A percentile compares a stretch with the other conserved stretches of the same genome.
Evolutionary conservation across 2,329 filamentous ascomycete species (phyloP).

Genomic region (Ustilaginoidea virens): DNA sequence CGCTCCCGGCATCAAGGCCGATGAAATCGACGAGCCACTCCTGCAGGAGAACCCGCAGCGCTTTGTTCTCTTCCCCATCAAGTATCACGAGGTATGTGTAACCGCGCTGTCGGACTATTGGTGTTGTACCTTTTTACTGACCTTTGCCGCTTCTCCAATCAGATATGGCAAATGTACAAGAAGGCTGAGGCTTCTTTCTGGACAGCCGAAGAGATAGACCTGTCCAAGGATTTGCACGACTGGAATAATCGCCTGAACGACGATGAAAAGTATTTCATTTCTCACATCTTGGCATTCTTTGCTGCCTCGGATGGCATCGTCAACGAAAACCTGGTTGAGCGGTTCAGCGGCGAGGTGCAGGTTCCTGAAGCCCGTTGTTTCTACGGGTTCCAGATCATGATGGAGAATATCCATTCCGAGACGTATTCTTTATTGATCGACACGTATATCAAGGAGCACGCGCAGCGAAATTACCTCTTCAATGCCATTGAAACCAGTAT

Average conservation of each 20-base stretch:
- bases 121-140: too few relatives aligned
- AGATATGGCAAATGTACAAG: conserved; percentile 99
- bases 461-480: conserved; percentile 87
- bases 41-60: conserved; percentile 90
- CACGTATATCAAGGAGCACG: conserved; percentile 96
- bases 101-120: too few relatives aligned
- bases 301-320: conserved; percentile 97
- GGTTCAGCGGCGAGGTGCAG: conserved; percentile 94
- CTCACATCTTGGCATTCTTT: conserved; percentile 97
- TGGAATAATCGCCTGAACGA: conserved; percentile 97
- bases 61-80: conserved; percentile 97
- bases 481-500: conserved; percentile 96
- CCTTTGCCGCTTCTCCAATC: conserved; percentile 4
- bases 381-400: conserved; percentile 99
- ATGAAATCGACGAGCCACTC: conserved; percentile 75
- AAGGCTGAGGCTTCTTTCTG: conserved; percentile 99
- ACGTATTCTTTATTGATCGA: conserved; percentile 98
- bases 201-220: conserved; percentile 98
- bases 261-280: conserved; percentile 96
- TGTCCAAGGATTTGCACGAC: conserved; percentile 97
- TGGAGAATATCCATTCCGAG: conserved; percentile 99
- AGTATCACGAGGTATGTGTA: conserved; percentile 94
- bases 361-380: conserved; percentile 97
- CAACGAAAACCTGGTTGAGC: conserved; percentile 97
- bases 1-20: conserved; percentile 41